phyloP scores from a whole-genome alignment of 768 basidiomycete genomes.

The Ramaria sp. region DNA sequence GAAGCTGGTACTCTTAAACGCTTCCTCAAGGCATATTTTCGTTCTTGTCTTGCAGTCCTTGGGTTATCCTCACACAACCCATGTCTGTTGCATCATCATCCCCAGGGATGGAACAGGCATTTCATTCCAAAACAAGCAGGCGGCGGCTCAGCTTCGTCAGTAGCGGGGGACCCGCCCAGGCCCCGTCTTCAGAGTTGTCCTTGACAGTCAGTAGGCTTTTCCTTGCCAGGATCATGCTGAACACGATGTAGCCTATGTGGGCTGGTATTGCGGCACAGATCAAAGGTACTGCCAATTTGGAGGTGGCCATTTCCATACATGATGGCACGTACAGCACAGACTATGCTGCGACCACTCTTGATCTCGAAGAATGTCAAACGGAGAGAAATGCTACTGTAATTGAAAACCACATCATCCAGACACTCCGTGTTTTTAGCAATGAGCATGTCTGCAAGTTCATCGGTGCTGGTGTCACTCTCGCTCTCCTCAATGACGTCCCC shows the following conservation, averaged over 20 bases:
- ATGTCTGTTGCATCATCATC: not conserved
- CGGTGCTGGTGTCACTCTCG: constrained; percentile 67
- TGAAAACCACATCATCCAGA: constrained; percentile 52
- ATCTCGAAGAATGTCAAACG: constrained; percentile 39
- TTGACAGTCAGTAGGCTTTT: not conserved
- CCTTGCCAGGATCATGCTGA: constrained; percentile 6
- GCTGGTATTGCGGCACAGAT: constrained; percentile 58
- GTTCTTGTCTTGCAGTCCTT: no score
- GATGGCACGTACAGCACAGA: constrained; percentile 82
- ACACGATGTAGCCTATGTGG: constrained; percentile 66
- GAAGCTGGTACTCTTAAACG: no score
- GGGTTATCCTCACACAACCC: not conserved
- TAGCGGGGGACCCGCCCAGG: not conserved
- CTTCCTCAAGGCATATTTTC: no score
- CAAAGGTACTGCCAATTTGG: constrained; percentile 49
- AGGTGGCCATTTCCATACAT: constrained; percentile 71
- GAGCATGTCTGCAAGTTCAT: constrained; percentile 83
- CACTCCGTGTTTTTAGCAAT: constrained; percentile 57
- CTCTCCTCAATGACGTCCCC: constrained; percentile 66
- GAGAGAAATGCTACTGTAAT: constrained; percentile 50
- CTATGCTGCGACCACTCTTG: constrained; percentile 48
- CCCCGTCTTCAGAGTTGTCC: constrained; percentile 5
- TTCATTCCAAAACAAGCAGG: constrained; percentile 4
- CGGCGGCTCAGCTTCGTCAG: constrained; percentile 6
- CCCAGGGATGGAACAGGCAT: not conserved